phyloP scores from a whole-genome alignment of 2,329 filamentous ascomycete species.

The Phyllosticta citriasiana region DNA sequence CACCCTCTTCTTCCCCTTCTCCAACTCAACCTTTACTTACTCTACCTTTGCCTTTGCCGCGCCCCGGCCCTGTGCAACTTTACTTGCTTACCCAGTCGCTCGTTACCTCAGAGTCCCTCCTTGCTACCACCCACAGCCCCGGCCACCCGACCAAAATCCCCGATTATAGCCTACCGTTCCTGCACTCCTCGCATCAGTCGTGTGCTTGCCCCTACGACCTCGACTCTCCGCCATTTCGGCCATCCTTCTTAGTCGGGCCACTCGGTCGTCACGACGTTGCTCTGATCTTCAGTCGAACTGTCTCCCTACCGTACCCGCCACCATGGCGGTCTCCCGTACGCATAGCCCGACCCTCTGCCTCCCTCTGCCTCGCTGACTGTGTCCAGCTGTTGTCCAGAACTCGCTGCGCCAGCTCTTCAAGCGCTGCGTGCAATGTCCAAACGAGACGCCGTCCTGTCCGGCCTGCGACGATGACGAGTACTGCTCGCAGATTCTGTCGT shows the following conservation, averaged over 20 bases:
- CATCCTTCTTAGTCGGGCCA: not conserved
- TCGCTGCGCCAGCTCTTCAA: conserved; percentile 40
- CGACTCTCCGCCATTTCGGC: not conserved
- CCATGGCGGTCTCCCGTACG: not conserved
- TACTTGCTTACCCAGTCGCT: not conserved
- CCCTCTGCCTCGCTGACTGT: not conserved
- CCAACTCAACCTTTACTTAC: not conserved
- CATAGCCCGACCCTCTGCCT: not conserved
- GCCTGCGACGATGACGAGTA: conserved; percentile 44
- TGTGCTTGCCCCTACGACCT: not conserved
- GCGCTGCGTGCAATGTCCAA: conserved; percentile 50
- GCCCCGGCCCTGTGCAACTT: not conserved
- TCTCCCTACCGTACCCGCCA: not conserved
- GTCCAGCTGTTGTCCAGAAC: conserved; percentile 23
- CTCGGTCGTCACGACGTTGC: not conserved
- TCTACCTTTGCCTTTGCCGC: not conserved
- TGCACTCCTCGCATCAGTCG: not conserved
- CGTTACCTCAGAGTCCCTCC: not conserved
- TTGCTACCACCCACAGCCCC: not conserved
- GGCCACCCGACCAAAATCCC: not conserved
- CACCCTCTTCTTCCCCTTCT: not conserved
- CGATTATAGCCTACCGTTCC: not conserved
- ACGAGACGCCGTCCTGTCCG: conserved; percentile 47
- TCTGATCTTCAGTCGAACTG: not conserved
- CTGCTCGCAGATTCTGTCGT: conserved; percentile 50